Evolutionary conservation across 2,329 filamentous ascomycete genomes (phyloP), one percentile per base, ranked within the genome.

Genomic region (Fusarium mundagurra): DNA sequence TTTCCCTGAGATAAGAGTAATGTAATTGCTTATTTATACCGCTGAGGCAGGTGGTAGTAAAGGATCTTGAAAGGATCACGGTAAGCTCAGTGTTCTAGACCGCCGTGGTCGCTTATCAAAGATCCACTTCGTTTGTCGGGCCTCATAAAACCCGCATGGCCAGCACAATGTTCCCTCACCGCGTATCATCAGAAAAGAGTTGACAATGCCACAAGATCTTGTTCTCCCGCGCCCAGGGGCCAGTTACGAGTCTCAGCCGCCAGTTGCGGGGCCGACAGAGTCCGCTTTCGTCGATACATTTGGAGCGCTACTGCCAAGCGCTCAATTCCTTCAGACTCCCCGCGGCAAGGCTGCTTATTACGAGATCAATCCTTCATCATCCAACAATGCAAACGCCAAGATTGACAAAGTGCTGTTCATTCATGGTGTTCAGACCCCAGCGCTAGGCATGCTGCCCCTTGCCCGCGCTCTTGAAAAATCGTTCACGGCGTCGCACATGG

Each of bases 381-480:
- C 18, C 16, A 8, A 14, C 1, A 8, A 8, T 14, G 34, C 33
- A 5, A 0, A 14, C 1, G 8, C 41, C 3, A 17, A 68, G 0
- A 67, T 76, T 1, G 53, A 75, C 36, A 81, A 80, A 10, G 81
- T 88, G 0, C 78, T 89, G 0, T 76, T 89, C 38, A 74, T 89
- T 2, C 87, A 89, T 65, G 87, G 88, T 31, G 83, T 88, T 1
- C 84, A 88, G 61, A 89, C 87, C 2, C 84, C 85, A 12, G 85
- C 87, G 5, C 75, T 89, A 8, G 86, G 87, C 29, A 76, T 89
- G 60, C 77, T 83, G 0, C 86, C 86, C 0, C 80, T 89, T 4
- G 81, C 82, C 1, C 77, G 70, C 11, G 71, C 75, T 0, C 79
- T 89, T 3, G 79, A 81, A 3, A 41, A 76, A 0, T 72, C 71